A percentile compares a stretch with the other conserved stretches of the same genome.
These are phyloP conservation scores for Sideroxylon spinosum DNA, from an alignment of 179 eudicot species.

Conservation along the genomic window DNA sequence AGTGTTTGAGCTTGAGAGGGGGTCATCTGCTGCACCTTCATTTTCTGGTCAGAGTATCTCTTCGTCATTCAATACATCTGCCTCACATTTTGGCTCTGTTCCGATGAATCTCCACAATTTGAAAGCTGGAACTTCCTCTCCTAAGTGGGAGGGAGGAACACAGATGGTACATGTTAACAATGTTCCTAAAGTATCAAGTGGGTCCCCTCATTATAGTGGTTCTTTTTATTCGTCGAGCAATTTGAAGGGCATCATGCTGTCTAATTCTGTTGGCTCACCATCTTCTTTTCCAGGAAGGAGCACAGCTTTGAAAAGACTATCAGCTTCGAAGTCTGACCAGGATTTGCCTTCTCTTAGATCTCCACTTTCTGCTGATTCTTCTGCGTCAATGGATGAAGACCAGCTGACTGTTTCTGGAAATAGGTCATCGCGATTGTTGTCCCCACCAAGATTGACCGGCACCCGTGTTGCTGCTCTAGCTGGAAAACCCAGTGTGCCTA, in stretches of 20 bases:
- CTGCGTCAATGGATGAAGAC: slow-evolving; percentile 58
- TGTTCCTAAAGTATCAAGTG: slow-evolving; percentile 30
- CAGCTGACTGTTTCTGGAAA: slow-evolving; percentile 40
- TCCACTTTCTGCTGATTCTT: slow-evolving; percentile 56
- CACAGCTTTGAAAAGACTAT: slow-evolving; percentile 42
- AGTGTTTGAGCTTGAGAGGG: slow-evolving; percentile 80
- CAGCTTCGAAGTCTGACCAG: slow-evolving; percentile 90
- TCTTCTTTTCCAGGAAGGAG: slow-evolving; percentile 48
- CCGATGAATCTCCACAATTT: slow-evolving; percentile 33
- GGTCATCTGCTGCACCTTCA: slow-evolving; percentile 41
- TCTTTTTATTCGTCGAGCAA: slow-evolving; percentile 38
- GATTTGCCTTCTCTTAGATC: slow-evolving; percentile 76
- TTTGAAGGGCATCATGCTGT: slow-evolving; percentile 52
- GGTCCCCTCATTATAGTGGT: slow-evolving; percentile 36
- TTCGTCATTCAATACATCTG: slow-evolving; percentile 38
- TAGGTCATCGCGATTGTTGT: slow-evolving; percentile 40
- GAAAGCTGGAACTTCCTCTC: slow-evolving; percentile 48
- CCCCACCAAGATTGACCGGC: slow-evolving; percentile 37
- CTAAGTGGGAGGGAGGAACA: slow-evolving; percentile 46
- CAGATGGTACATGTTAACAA: slow-evolving; percentile 36
- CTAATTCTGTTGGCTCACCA: slow-evolving; percentile 52
- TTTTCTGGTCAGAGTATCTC: slow-evolving; percentile 37
- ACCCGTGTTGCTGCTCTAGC: slow-evolving; percentile 31
- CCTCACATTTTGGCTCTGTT: slow-evolving; percentile 44
- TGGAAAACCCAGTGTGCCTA: slow-evolving; percentile 32